phyloP scores from a whole-genome alignment of 2,329 filamentous ascomycete genomes.

The Ophiocordyceps camponoti-rufipedis region DNA sequence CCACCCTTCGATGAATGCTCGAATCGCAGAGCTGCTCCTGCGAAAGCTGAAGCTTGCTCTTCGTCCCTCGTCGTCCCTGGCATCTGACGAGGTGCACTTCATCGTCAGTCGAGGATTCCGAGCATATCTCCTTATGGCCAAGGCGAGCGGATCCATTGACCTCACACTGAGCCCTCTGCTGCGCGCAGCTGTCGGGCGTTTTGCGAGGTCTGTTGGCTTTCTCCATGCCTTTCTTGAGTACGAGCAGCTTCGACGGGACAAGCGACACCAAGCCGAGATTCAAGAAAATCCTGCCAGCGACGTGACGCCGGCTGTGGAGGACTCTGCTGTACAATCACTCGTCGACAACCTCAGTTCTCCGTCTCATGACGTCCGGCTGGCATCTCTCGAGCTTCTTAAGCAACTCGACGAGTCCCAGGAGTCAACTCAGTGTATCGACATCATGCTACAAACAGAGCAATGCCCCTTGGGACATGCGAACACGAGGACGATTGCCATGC shows the following conservation, averaged over 20 bases:
- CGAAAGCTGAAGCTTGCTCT: conserved; percentile 48
- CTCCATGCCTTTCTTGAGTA: conserved; percentile 43
- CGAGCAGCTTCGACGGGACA: conserved; percentile 17
- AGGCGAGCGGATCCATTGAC: conserved; percentile 38
- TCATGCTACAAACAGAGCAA: conserved; percentile 65
- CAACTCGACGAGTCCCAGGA: conserved; percentile 24
- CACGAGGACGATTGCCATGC: conserved; percentile 62
- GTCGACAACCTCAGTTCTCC: conserved; percentile 57
- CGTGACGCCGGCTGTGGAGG: conserved; percentile 25
- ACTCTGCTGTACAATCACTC: conserved; percentile 44
- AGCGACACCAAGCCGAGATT: conserved; percentile 4
- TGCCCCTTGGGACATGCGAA: conserved; percentile 62
- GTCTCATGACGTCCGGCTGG: conserved; percentile 55
- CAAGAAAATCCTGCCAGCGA: conserved; percentile 23
- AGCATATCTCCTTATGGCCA: conserved; percentile 50
- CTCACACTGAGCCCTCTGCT: conserved; percentile 44
- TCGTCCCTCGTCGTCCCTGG: conserved; percentile 37
- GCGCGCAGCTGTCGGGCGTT: conserved; percentile 45
- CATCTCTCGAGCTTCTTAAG: conserved; percentile 54
- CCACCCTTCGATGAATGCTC: conserved; percentile 46
- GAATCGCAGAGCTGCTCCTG: conserved; percentile 46
- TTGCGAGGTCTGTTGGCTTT: conserved; percentile 47
- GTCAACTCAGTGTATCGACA: conserved; percentile 11
- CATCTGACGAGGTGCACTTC: conserved; percentile 49
- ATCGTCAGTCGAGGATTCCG: conserved; percentile 59